These are phyloP conservation scores for Ceriops zippeliana DNA, from an alignment of 345 rosid genomes.

Conservation along the genomic window DNA sequence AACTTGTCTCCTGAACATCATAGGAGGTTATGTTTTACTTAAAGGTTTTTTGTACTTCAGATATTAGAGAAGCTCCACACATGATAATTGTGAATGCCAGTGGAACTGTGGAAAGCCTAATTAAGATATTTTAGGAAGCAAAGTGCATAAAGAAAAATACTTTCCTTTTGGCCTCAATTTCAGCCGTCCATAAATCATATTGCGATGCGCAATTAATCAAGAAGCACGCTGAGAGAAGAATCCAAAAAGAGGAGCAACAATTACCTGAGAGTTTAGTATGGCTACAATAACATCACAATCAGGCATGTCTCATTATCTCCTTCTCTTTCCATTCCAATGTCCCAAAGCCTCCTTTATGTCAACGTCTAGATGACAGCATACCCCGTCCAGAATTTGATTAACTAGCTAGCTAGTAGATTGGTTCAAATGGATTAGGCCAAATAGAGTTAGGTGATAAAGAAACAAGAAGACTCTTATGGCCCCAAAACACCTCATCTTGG, in stretches of 20 bases:
- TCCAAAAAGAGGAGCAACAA: conserved; percentile 35
- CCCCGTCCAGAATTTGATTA: conserved; percentile 3
- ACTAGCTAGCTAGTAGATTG: not conserved
- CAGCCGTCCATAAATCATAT: not conserved
- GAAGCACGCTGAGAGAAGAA: conserved; percentile 19
- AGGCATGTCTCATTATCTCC: conserved; percentile 18
- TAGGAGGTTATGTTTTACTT: no score
- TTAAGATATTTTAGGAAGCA: no score
- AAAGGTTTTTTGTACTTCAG: no score
- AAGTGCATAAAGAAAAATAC: not conserved
- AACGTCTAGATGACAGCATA: conserved; percentile 25
- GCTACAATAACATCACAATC: conserved; percentile 17
- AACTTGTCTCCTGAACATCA: no score
- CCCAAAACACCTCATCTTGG: not conserved
- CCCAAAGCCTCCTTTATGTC: conserved; percentile 23
- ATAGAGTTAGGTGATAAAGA: not conserved
- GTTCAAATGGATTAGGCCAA: not conserved
- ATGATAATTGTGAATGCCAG: no score
- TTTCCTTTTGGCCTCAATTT: not conserved
- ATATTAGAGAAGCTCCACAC: no score
- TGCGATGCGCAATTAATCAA: conserved; percentile 1
- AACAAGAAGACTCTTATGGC: not conserved
- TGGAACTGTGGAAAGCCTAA: no score
- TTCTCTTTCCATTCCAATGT: conserved; percentile 27
- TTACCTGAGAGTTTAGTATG: conserved; percentile 9